Percentiles rank a stretch among this genome's conserved stretches.
phyloP scores from a whole-genome alignment of 2,329 filamentous ascomycete species.

The Cladorrhinum sp. region DNA sequence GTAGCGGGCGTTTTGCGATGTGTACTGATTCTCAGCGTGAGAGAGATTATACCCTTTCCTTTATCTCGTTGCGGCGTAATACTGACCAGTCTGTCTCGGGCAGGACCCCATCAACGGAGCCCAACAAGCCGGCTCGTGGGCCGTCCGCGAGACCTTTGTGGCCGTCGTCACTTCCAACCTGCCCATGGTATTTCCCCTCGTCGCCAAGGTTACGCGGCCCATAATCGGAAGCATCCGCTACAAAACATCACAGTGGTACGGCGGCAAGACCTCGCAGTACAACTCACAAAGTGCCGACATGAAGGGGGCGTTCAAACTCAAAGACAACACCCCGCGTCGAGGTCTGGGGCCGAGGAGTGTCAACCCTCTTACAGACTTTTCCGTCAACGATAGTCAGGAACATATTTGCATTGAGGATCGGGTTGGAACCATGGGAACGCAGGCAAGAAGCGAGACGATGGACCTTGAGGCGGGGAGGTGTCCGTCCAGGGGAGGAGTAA shows the following conservation, averaged over 20 bases:
- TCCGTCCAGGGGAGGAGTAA: constrained; percentile 7
- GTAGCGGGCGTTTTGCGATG: constrained; percentile 53
- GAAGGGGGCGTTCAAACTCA: constrained; percentile 24
- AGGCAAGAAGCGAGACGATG: not conserved
- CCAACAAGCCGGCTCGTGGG: constrained; percentile 40
- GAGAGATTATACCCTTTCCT: not conserved
- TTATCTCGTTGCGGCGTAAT: not conserved
- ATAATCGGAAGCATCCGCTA: constrained; percentile 37
- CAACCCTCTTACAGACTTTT: constrained; percentile 30
- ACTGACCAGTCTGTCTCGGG: too few species aligned
- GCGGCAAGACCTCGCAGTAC: constrained; percentile 10
- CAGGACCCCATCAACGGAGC: constrained; percentile 38
- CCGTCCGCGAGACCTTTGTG: constrained; percentile 39
- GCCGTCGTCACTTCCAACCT: constrained; percentile 39
- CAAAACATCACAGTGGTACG: constrained; percentile 23
- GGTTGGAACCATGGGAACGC: not conserved
- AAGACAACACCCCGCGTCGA: constrained; percentile 31
- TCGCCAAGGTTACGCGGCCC: constrained; percentile 38
- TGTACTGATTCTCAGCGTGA: constrained; percentile 44
- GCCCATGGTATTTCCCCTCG: constrained; percentile 41
- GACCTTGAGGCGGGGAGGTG: constrained; percentile 10
- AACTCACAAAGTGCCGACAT: constrained; percentile 14
- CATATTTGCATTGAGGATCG: constrained; percentile 18
- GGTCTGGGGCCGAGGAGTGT: constrained; percentile 29
- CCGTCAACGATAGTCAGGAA: constrained; percentile 30